phyloP scores from a whole-genome alignment of 1,139 yeast species.

The Saccharomyces hybrid region DNA sequence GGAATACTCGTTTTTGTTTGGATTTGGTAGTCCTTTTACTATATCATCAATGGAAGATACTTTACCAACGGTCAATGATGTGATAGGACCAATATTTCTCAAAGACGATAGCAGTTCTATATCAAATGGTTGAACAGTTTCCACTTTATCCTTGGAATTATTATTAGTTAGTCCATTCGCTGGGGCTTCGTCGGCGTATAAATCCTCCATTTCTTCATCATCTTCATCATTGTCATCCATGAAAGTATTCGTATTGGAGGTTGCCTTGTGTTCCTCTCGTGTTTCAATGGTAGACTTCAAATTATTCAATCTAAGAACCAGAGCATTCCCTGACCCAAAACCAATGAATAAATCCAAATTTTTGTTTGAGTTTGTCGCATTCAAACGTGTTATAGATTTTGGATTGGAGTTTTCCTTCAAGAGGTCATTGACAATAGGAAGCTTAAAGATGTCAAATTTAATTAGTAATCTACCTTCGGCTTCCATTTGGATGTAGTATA shows the following conservation, averaged over 20 bases:
- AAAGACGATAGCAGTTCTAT: conserved; percentile 49
- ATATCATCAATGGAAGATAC: conserved; percentile 47
- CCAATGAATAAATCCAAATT: conserved; percentile 26
- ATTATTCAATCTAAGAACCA: conserved; percentile 25
- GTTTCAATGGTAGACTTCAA: conserved; percentile 26
- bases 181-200: conserved; percentile 18
- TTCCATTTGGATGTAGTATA: conserved; percentile 24
- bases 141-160: conserved; percentile 30
- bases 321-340: conserved; percentile 29
- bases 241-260: conserved; percentile 3
- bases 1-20: conserved; percentile 57
- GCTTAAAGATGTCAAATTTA: conserved; percentile 23
- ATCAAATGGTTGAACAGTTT: conserved; percentile 30
- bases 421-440: conserved; percentile 29
- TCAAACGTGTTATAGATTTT: conserved; percentile 21
- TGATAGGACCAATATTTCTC: conserved; percentile 66
- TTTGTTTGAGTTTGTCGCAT: conserved; percentile 10
- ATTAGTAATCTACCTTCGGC: conserved; percentile 29
- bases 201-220: conserved; percentile 30
- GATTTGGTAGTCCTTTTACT: conserved; percentile 58
- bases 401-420: conserved; percentile 23
- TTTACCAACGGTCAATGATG: conserved; percentile 61
- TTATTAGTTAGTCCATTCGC: conserved; percentile 2
- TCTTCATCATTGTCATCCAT: conserved; percentile 19
- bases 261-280: conserved; percentile 16